Conservation (phyloP, 2,329 filamentous ascomycete genomes). For the Sporothrix globosa region DNA sequence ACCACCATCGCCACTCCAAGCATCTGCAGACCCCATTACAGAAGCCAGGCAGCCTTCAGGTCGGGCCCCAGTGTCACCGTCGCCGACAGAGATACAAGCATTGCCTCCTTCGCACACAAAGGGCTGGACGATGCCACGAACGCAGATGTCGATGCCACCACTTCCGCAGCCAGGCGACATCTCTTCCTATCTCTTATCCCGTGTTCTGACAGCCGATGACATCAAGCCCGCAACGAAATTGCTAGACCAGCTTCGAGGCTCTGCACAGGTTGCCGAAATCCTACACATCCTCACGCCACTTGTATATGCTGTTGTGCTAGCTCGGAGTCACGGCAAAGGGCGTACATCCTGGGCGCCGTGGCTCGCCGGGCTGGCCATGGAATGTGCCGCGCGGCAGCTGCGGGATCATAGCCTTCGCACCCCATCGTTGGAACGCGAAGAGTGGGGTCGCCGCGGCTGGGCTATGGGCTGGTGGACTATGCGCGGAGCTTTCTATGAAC, state of each 20-base stretch:
- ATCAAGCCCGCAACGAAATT: conserved; percentile 89
- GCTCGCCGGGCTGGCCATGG: conserved; percentile 81
- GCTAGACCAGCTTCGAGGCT: conserved; percentile 78
- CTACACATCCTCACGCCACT: conserved; percentile 89
- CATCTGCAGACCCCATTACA: background rate
- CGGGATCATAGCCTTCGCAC: conserved; percentile 74
- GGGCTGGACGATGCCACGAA: conserved; percentile 93
- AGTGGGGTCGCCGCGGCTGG: conserved; percentile 86
- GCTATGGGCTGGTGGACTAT: conserved; percentile 93
- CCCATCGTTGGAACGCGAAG: conserved; percentile 85
- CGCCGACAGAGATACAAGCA: conserved; percentile 34
- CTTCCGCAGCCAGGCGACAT: conserved; percentile 82
- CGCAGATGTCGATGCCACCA: conserved; percentile 79
- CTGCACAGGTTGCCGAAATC: conserved; percentile 78
- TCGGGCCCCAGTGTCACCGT: conserved; percentile 32
- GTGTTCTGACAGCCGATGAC: conserved; percentile 92
- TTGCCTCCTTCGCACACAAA: conserved; percentile 49
- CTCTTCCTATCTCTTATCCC: conserved; percentile 81
- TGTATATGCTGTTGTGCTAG: conserved; percentile 80
- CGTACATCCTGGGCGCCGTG: conserved; percentile 81
- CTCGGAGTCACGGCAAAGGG: conserved; percentile 46
- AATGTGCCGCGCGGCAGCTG: conserved; percentile 87
- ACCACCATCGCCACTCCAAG: conserved; percentile 34
- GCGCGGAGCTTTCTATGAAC: conserved; percentile 96
- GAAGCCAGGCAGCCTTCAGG: background rate